These are phyloP conservation scores for Aschersonia sp. DNA, from an alignment of 2,329 filamentous ascomycete genomes.

Conservation along the genomic window DNA sequence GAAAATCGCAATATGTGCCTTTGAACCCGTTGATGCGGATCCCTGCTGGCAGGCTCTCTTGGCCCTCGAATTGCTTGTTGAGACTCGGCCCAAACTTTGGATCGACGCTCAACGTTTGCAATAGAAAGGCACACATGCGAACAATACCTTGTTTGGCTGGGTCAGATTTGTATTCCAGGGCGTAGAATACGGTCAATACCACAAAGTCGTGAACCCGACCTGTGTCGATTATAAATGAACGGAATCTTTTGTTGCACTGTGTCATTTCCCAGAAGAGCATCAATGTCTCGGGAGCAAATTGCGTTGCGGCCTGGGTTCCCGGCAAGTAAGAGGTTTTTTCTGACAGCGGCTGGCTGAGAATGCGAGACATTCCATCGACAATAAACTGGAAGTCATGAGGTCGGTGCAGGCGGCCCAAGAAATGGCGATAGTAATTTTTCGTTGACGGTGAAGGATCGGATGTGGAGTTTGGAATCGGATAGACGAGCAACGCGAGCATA, in stretches of 20 bases:
- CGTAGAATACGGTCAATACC: slow-evolving; percentile 81
- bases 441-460: slow-evolving; percentile 40
- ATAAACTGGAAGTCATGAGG: slow-evolving; percentile 97
- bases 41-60: slow-evolving; percentile 70
- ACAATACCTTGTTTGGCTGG: slow-evolving; percentile 81
- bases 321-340: slow-evolving; percentile 80
- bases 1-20: slow-evolving; percentile 84
- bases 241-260: slow-evolving; percentile 95
- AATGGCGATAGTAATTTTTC: slow-evolving; percentile 91
- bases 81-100: slow-evolving; percentile 79
- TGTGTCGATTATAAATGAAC: slow-evolving; percentile 93
- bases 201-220: slow-evolving; percentile 88
- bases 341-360: slow-evolving; percentile 85
- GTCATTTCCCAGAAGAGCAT: slow-evolving; percentile 96
- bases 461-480: slow-evolving; percentile 73
- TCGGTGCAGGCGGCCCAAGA: slow-evolving; percentile 76
- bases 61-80: slow-evolving; percentile 77
- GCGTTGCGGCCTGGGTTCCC: slow-evolving; percentile 63
- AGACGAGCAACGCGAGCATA: slow-evolving; percentile 71
- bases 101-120: slow-evolving; percentile 91
- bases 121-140: slow-evolving; percentile 91
- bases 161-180: slow-evolving; percentile 77
- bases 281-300: slow-evolving; percentile 88
- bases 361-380: slow-evolving; percentile 83
- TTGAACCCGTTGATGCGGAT: slow-evolving; percentile 76